phyloP scores from a whole-genome alignment of 2,329 filamentous ascomycete species.

The Blumeriella jaapii region DNA sequence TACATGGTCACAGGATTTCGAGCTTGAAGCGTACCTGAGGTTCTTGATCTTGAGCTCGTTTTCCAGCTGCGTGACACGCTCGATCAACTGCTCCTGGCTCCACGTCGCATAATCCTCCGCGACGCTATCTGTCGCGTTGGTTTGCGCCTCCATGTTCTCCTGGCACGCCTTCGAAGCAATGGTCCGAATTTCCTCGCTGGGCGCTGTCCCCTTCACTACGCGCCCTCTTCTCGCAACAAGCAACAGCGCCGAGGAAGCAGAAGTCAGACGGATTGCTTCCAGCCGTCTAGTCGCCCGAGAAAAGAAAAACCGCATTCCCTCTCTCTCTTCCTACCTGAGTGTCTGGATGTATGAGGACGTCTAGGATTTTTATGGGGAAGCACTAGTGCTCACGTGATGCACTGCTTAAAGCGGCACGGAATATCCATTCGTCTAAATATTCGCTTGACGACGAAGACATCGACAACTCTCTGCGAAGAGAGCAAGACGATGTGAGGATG shows the following conservation, averaged over 20 bases:
- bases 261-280: conserved; percentile 23
- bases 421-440: too few relatives aligned
- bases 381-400: too few relatives aligned
- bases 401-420: too few relatives aligned
- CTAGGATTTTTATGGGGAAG: not conserved
- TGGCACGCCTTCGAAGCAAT: conserved; percentile 3
- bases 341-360: not conserved
- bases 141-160: conserved; percentile 8
- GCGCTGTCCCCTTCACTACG: conserved; percentile 12
- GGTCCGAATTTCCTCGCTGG: conserved; percentile 10
- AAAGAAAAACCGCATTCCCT: conserved; percentile 9
- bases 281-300: conserved; percentile 5
- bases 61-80: conserved; percentile 58
- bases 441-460: too few relatives aligned
- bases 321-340: conserved; percentile 24
- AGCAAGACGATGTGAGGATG: not conserved
- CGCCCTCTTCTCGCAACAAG: conserved; percentile 12
- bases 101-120: conserved; percentile 48
- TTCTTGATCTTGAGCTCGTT: conserved; percentile 45
- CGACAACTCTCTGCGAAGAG: not conserved
- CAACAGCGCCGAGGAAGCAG: conserved; percentile 2
- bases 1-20: too few relatives aligned
- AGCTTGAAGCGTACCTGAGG: conserved; percentile 19
- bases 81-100: conserved; percentile 57
- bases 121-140: conserved; percentile 11